These are phyloP conservation scores for Globisporangium yorkense DNA, from an alignment of 352 stramenopile species.

Conservation along the genomic window DNA sequence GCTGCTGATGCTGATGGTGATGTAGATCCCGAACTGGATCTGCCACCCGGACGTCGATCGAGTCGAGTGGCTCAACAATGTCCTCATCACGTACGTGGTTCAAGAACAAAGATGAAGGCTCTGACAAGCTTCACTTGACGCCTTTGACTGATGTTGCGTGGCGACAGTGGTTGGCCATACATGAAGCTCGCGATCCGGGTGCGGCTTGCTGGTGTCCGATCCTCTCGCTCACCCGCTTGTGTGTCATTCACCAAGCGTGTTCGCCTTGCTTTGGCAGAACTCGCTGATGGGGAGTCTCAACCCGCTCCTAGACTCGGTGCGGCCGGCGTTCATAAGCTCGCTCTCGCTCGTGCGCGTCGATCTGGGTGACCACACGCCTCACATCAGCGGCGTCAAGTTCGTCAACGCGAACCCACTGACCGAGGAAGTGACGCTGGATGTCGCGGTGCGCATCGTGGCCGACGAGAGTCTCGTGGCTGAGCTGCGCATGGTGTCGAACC, in stretches of 20 bases:
- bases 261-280: constrained; percentile 25
- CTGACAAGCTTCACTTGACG: not conserved
- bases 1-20: not conserved
- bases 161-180: constrained; percentile 55
- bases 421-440: constrained; percentile 64
- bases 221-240: not conserved
- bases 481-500: constrained; percentile 56
- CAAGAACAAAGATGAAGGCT: not conserved
- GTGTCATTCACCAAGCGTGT: not conserved
- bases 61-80: constrained; percentile 77
- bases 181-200: constrained; percentile 73
- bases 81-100: constrained; percentile 36
- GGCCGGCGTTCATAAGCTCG: constrained; percentile 61
- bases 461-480: constrained; percentile 58
- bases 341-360: constrained; percentile 54
- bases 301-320: constrained; percentile 50
- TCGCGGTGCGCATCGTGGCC: constrained; percentile 55
- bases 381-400: constrained; percentile 71
- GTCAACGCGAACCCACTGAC: constrained; percentile 46
- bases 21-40: constrained; percentile 49
- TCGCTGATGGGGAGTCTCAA: constrained; percentile 58
- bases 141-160: constrained; percentile 1
- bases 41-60: constrained; percentile 59
- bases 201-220: not conserved
- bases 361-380: constrained; percentile 43